These are phyloP conservation scores for Candida frijolesensis DNA, from an alignment of 1,139 yeast genomes.

Conservation along the genomic window DNA sequence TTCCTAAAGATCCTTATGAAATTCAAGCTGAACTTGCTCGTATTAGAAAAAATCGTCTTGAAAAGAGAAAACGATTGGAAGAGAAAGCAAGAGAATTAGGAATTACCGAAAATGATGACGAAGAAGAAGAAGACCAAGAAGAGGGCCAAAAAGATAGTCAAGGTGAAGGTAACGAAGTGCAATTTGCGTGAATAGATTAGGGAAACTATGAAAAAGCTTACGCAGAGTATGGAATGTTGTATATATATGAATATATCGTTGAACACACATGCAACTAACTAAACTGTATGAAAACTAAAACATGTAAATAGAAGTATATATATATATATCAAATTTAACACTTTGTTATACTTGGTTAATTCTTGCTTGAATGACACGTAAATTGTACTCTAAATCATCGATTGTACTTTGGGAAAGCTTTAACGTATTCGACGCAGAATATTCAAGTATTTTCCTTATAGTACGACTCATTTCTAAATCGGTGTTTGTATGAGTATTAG, in stretches of 20 bases:
- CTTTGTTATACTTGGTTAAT: slow-evolving; percentile 1
- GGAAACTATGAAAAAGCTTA: background rate
- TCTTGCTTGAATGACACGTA: slow-evolving; percentile 22
- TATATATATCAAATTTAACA: background rate
- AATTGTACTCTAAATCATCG: slow-evolving; percentile 28
- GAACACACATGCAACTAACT: background rate
- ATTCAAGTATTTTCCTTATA: slow-evolving; percentile 25
- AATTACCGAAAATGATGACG: slow-evolving; percentile 39
- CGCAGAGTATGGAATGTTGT: background rate
- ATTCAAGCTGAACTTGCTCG: slow-evolving; percentile 89
- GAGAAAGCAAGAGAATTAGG: slow-evolving; percentile 72
- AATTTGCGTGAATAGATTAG: background rate
- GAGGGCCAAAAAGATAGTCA: background rate
- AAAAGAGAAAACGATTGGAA: slow-evolving; percentile 73
- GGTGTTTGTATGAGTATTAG: background rate
- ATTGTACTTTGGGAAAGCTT: slow-evolving; percentile 28
- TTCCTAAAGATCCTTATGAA: slow-evolving; percentile 92
- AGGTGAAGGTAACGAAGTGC: background rate
- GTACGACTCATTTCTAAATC: slow-evolving; percentile 24
- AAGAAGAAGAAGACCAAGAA: slow-evolving; percentile 26
- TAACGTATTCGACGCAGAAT: slow-evolving; percentile 22
- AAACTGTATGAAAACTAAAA: background rate
- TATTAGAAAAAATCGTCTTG: slow-evolving; percentile 72
- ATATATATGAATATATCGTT: background rate
- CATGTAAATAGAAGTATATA: slow-evolving; percentile 5